Base-by-base conservation (phyloP, 768 basidiomycete genomes). In the Leccinum olivaceopallidum region DNA sequence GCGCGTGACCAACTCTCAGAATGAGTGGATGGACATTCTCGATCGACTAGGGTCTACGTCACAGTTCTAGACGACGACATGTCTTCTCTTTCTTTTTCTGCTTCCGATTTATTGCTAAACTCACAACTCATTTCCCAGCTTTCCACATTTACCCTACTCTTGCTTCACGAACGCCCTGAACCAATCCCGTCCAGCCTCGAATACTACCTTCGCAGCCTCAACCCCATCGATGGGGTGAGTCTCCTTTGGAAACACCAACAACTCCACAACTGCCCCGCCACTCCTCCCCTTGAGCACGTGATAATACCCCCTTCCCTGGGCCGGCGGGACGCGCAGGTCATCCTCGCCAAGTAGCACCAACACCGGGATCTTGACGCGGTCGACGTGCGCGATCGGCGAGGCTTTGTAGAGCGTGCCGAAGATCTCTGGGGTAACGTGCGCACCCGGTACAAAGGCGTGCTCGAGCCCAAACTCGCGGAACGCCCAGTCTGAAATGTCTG, bases 401-500 rank as follows among this genome's bases (percentile, higher is more conserved):
- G 80, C 76, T 0, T 66, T 61, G 53, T 81, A 80, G 1, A 89
- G 73, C 37, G 71, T 66, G 6, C 71, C 63, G 65, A 78, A 88
- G 13, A 71, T 69, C 3, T 77, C 76, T 0, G 83, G 78, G 2
- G 79, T 79, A 58, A 88, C 73, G 32, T 81, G 65, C 6, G 73
- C 56, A 39, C 69, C 36, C 18, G 76, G 61, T 71, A 14, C 70
- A 69, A 47, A 86, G 28, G 73, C 2, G 4, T 39, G 39, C 18
- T 39, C 39, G 16, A 75, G 49, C 2, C 69, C 76, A 32, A 73
- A 83, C 62, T 69, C 83, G 73, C 61, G 78, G 80, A 68, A 77
- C 2, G 71, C 65, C 89, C 89, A 91, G 65, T 90, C 89, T 8
- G 86, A 82, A 47, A 92, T 90, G 61, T 91, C 89, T 2, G 82